Evolutionary conservation across 805 yeast species (phyloP), one percentile per base, ranked within the genome.

Genomic region (Scheffersomyces amazonensis): DNA sequence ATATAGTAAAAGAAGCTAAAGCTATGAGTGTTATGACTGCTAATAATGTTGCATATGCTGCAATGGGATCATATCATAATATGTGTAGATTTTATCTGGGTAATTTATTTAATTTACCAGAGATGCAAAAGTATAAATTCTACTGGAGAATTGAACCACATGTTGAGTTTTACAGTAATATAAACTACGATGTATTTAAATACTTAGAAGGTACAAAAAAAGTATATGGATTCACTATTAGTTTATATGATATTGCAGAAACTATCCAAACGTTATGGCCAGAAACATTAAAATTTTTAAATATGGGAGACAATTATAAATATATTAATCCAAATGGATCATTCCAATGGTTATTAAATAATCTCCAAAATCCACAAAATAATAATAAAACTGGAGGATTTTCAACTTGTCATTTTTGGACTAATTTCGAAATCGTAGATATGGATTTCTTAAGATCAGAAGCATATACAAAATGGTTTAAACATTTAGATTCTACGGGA

Each of bases 361-460:
- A 71, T 45, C 56, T 66, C 46, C 82, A 76, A 53, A 65, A 72
- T 44, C 83, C 83, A 0, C 43, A 62, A 13, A 72, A 72, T 42
- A 58, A 62, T 4, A 30, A 48, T 32, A 43, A 42, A 2, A 64
- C 83, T 1, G 72, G 75, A 4, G 73, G 72, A 2, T 77, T 75
- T 52, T 75, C 81, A n/a, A 73, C 79, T 1, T 88, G 96, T 52
- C 96, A 88, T 60, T 87, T 88, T 61, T 88, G 96, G 96, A 78
- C 90, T 17, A 88, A 87, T 58, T 88, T 87, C 49, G 96, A 88
- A 54, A 83, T 87, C 39, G 91, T 81, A 10, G 81, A 85, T 50
- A 74, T 88, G 84, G 91, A 88, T 47, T 88, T 88, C 49, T 83
- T 70, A 62, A 64, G 96, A 36, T 63, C 74, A 17, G 81, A 83